Evolutionary conservation across 1,139 yeast genomes (phyloP), one percentile per base, ranked within the genome.

Genomic region (Kodamaea suecica): DNA sequence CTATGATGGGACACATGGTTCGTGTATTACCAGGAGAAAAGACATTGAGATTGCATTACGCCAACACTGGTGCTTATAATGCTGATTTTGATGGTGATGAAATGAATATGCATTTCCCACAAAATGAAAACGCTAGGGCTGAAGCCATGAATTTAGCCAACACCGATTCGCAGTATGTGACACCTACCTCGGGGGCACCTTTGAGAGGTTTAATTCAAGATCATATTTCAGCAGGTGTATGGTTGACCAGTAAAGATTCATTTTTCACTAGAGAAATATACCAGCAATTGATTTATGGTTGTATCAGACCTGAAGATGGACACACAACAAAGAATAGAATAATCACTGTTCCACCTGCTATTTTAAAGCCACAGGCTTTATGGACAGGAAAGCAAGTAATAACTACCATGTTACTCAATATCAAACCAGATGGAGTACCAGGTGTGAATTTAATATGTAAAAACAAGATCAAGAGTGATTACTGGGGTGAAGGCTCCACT

Each of bases 41-140:
- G 70, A 94, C 98, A 3, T 72, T 94, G 50, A 79, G 99, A 59
- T 73, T 94, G 61, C 99, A 94, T 63, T 94, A 94, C 62, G 98
- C 99, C 49, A 94, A 94, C 61, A 94, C 98, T 31, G 97, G 97
- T 68, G 97, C 98, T 35, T 88, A 88, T 65, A 94, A 92, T 62
- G 98, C 98, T 28, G 99, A 94, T 76, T 94, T 94, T 55, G 99
- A 94, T 68, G 99, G 99, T 70, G 99, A 94, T 66, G 99, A 94
- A 70, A 94, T 94, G 99, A 94, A 94, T 60, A 84, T 94, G 97
- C 99, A 94, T 67, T 92, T 94, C 73, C 99, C 99, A 20, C 99
- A 94, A 67, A 90, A 86, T 61, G 97, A 92, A 67, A 87, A 87
- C 52, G 98, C 98, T 10, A 82, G 92, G 54, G 94, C 98, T 19